phyloP scores from a whole-genome alignment of 371 early-diverging fungal genomes.

The Rhizomucor miehei region DNA sequence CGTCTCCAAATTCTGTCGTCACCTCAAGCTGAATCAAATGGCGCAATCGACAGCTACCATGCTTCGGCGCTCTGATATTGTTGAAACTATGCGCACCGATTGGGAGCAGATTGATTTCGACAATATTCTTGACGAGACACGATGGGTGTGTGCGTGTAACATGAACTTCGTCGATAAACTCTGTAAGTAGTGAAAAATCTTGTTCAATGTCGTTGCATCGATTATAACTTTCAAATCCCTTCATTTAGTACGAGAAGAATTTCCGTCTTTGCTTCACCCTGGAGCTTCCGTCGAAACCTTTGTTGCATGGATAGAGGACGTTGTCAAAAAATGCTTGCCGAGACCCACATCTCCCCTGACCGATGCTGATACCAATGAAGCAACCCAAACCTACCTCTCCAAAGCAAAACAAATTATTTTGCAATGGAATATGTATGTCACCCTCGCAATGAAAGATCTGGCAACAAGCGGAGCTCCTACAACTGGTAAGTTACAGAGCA shows the following conservation, averaged over 20 bases:
- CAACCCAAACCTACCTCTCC: constrained; percentile 26
- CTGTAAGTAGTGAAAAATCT: constrained; percentile 19
- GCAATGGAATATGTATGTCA: constrained; percentile 52
- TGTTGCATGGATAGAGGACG: constrained; percentile 43
- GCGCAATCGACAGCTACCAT: constrained; percentile 45
- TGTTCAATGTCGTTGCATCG: too few relatives aligned
- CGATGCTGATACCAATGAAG: neutral
- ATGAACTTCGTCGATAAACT: constrained; percentile 30
- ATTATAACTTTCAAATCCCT: neutral
- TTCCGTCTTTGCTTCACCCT: constrained; percentile 29
- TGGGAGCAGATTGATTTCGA: constrained; percentile 54
- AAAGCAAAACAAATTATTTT: constrained; percentile 49
- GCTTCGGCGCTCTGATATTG: constrained; percentile 24
- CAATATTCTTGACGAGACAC: constrained; percentile 45
- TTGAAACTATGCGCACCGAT: constrained; percentile 39
- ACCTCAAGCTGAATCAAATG: constrained; percentile 48
- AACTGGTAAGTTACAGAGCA: constrained; percentile 25
- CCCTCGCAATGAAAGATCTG: constrained; percentile 45
- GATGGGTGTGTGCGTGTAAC: constrained; percentile 56
- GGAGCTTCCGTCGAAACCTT: constrained; percentile 37
- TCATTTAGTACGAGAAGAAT: constrained; percentile 32
- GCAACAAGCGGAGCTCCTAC: constrained; percentile 33
- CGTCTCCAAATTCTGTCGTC: constrained; percentile 49
- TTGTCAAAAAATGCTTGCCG: constrained; percentile 34
- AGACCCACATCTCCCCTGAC: neutral